Evolutionary conservation across 345 rosid genomes (phyloP), one percentile per base, ranked within the genome.

Genomic region (Murraya paniculata): DNA sequence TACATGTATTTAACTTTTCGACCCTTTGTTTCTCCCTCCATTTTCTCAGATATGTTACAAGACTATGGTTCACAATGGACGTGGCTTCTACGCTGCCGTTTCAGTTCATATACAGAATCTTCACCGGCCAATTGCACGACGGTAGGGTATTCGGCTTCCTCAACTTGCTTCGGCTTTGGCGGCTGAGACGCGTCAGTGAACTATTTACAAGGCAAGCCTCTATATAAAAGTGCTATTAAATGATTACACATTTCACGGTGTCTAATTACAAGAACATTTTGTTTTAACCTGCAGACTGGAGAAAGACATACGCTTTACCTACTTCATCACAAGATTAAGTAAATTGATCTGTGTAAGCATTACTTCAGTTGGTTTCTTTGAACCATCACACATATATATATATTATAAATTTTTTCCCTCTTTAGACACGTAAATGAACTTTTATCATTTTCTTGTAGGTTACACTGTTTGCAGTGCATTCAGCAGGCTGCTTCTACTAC

Each of bases 111-210:
- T 89, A 86, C 81, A 87, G 87, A 83, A 28, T 86, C 9, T 36
- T 90, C 66, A 82, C 86, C 1, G 91, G 91, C 24, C 72, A 78
- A 85, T 7, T 50, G 72, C 76, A 73, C 57, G n/a, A 77, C 0
- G 89, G 90, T 14, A 76, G 82, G 41, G 83, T 73, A 80, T 91
- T 93, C 6, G 86, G 90, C 78, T 84, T 89, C 86, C 93, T 96
- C 84, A 91, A 91, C 81, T 80, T 93, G 89, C 97, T 93, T 76
- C 91, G 98, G 33, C 93, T 95, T 2, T 95, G 98, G 99, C 92
- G 97, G 78, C 92, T 93, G 72, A 71, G 98, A 68, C 94, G 97
- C n/a, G 92, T 96, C 2, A 65, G 90, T 25, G 89, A 86, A 53
- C 93, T 96, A 82, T 96, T 91, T 79, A 79, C 70, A 80, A 92